Evolutionary conservation across 2,329 filamentous ascomycete genomes (phyloP), one percentile per base, ranked within the genome.

Genomic region (Claviceps arundinis): DNA sequence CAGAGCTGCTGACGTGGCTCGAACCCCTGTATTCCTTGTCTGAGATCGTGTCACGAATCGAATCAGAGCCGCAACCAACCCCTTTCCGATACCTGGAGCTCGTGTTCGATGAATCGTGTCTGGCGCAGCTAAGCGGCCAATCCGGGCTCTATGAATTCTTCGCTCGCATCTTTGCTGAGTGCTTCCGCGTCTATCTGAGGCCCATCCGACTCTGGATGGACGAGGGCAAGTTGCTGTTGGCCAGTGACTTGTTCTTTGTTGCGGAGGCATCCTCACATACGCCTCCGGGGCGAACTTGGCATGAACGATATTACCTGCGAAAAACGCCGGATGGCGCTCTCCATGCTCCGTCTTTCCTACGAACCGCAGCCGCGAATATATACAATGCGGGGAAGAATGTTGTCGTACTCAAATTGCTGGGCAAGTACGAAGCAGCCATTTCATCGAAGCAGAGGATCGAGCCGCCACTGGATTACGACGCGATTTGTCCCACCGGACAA

Each of bases 381-480:
- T 91, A 95, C 60, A 89, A 84, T 1, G 84, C 88, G 1, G 91
- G 91, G 0, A 96, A 96, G 67, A 94, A 85, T 59, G 83, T 93
- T 52, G 80, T 93, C 1, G 85, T 96, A 45, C 70, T 96, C n/a
- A 84, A 83, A 55, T 78, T 84, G 47, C 72, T 95, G 11, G 80
- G 82, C 42, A 73, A 76, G 52, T 73, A 77, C 54, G 64, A 71
- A 48, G 59, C 67, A 47, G 61, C 59, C 52, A 64, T 61, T 63
- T 57, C 56, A 2, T 53, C 59, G 4, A 59, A 55, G 48, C 49
- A 52, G 53, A 66, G 55, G 43, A 64, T 54, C 50, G 76, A 74
- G 56, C 74, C 69, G 37, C 67, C 58, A 14, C 65, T 88, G n/a
- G 72, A 78, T 41, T 81, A 82, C 54, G 71, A 76, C 1, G 66